Conservation (phyloP, 257 asterid species). For the Nyctanthes arbortristis region DNA sequence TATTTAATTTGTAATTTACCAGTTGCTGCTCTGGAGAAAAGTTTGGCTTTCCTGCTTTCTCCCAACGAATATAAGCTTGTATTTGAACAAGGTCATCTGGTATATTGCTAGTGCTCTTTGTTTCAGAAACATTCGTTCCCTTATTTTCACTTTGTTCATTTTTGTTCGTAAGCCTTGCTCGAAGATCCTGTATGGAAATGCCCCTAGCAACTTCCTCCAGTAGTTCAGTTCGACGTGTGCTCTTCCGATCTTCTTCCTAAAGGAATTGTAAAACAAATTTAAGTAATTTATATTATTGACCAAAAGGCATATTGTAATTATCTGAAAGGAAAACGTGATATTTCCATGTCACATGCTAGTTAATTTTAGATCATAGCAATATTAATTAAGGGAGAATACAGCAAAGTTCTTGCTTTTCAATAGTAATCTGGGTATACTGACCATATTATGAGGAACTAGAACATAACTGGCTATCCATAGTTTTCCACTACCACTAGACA, state of each 20-base stretch:
- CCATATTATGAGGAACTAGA: slow-evolving; percentile 18
- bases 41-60: slow-evolving; percentile 91
- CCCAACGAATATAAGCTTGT: slow-evolving; percentile 85
- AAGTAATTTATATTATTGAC: slow-evolving; percentile 1
- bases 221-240: slow-evolving; percentile 89
- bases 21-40: slow-evolving; percentile 75
- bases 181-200: slow-evolving; percentile 65
- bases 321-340: slow-evolving; percentile 13
- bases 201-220: slow-evolving; percentile 82
- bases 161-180: slow-evolving; percentile 59
- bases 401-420: too few species aligned
- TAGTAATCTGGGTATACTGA: neutral
- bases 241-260: slow-evolving; percentile 89
- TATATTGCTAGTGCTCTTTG: slow-evolving; percentile 41
- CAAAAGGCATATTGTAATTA: slow-evolving; percentile 20
- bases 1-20: slow-evolving; percentile 45
- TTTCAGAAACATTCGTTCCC: slow-evolving; percentile 43
- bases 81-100: slow-evolving; percentile 78
- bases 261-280: slow-evolving; percentile 19
- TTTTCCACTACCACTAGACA: too few species aligned
- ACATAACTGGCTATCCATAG: neutral
- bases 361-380: neutral
- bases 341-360: neutral
- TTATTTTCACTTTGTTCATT: slow-evolving; percentile 41
- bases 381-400: too few species aligned